A percentile compares a stretch with the other conserved stretches of the same genome.
These are phyloP conservation scores for Exobasidium rhododendri DNA, from an alignment of 1,284 basidiomycete genomes.

Conservation along the genomic window DNA sequence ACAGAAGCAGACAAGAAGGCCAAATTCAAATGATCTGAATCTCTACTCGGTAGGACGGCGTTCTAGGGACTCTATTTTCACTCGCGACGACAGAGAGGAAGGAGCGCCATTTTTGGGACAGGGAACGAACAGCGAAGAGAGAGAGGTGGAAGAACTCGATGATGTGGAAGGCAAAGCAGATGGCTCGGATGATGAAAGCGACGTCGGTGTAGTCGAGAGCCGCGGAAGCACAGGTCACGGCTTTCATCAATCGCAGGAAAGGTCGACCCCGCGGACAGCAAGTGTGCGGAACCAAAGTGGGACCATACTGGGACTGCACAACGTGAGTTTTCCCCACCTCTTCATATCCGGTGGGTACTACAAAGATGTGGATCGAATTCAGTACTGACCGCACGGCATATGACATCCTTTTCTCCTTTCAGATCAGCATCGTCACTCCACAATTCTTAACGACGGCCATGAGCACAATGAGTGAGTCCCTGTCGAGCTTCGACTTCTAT, in stretches of 20 bases:
- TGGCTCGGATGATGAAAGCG: background rate
- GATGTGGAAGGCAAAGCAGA: background rate
- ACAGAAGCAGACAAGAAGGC: background rate
- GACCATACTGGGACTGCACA: slow-evolving; percentile 2
- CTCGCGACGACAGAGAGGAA: background rate
- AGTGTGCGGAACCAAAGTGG: background rate
- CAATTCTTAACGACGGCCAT: slow-evolving; percentile 2
- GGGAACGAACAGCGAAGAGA: background rate
- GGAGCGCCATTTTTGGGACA: background rate
- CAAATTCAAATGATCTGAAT: background rate
- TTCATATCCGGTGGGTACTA: background rate
- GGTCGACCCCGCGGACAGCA: too few relatives aligned
- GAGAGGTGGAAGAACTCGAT: background rate
- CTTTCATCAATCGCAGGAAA: too few relatives aligned
- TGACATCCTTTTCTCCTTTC: too few relatives aligned
- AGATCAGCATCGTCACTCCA: background rate
- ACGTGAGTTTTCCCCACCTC: background rate
- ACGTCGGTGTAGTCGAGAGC: background rate
- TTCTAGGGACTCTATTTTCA: too few relatives aligned
- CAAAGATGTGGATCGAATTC: too few relatives aligned
- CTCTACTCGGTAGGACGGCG: too few relatives aligned
- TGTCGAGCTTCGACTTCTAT: too few relatives aligned
- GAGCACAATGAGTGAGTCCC: slow-evolving; percentile 3
- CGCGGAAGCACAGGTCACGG: too few relatives aligned
- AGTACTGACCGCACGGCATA: too few relatives aligned